phyloP scores from a whole-genome alignment of 2,329 filamentous ascomycete genomes.

The Colletotrichum lini region DNA sequence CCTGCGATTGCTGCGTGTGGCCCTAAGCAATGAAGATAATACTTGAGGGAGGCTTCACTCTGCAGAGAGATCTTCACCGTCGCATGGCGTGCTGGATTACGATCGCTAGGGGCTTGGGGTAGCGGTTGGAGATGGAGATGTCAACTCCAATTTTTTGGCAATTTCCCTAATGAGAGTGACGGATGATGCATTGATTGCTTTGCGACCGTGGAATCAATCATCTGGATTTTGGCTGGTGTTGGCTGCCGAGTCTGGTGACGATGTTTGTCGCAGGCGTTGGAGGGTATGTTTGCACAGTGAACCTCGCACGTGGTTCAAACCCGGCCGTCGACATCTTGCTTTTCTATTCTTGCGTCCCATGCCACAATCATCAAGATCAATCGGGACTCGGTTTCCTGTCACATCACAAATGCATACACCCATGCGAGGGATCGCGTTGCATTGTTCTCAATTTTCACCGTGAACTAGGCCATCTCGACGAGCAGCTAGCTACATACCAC shows the following conservation, averaged over 20 bases:
- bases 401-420: not conserved
- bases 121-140: conserved; percentile 68
- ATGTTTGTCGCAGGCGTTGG: not conserved
- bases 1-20: conserved; percentile 73
- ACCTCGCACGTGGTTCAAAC: conserved; percentile 31
- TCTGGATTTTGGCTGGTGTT: no score
- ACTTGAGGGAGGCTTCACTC: conserved; percentile 81
- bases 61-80: conserved; percentile 80
- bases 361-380: not conserved
- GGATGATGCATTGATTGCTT: not conserved
- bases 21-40: conserved; percentile 79
- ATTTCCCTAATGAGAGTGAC: conserved; percentile 47
- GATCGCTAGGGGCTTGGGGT: conserved; percentile 73
- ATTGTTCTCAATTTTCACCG: conserved; percentile 32
- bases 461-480: conserved; percentile 22
- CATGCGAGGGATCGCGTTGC: not conserved
- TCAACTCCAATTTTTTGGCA: conserved; percentile 61
- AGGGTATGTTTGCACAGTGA: conserved; percentile 8
- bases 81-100: conserved; percentile 79
- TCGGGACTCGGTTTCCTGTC: no score
- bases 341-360: not conserved
- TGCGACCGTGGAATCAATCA: not conserved
- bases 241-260: not conserved
- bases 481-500: conserved; percentile 18
- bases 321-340: not conserved